These are phyloP conservation scores for Bruguiera hainesii DNA, from an alignment of 441 rosid species.

Conservation along the genomic window DNA sequence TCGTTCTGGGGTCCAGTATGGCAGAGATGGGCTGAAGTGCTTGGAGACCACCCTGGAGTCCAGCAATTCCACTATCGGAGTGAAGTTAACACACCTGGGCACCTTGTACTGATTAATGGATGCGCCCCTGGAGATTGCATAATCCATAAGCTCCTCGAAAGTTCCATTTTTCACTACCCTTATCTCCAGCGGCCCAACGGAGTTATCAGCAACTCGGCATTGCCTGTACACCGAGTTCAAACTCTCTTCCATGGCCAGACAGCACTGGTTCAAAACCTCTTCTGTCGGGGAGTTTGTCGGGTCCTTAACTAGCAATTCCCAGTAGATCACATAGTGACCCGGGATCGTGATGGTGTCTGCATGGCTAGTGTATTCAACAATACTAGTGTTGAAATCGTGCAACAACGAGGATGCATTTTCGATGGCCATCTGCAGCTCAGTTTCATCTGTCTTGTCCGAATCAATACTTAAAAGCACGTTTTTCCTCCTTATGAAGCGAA, in stretches of 20 bases:
- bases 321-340: conserved; percentile 89
- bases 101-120: conserved; percentile 95
- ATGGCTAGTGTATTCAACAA: conserved; percentile 92
- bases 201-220: conserved; percentile 73
- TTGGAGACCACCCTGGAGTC: conserved; percentile 67
- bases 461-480: conserved; percentile 88
- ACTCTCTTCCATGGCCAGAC: conserved; percentile 82
- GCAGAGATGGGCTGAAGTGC: conserved; percentile 69
- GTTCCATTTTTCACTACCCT: conserved; percentile 79
- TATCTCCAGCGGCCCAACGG: conserved; percentile 81
- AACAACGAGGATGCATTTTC: conserved; percentile 55
- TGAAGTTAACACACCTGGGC: conserved; percentile 87
- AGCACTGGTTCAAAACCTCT: conserved; percentile 52
- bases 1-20: conserved; percentile 78
- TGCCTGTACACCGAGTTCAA: conserved; percentile 84
- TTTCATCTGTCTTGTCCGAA: conserved; percentile 87
- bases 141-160: conserved; percentile 94
- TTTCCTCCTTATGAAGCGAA: conserved; percentile 75
- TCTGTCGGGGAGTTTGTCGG: conserved; percentile 36
- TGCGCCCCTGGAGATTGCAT: conserved; percentile 89
- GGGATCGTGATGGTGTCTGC: conserved; percentile 79
- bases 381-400: conserved; percentile 52
- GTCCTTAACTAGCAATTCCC: conserved; percentile 68
- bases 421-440: conserved; percentile 74
- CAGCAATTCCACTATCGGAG: conserved; percentile 84